A percentile compares a stretch with the other conserved stretches of the same genome.
These are phyloP conservation scores for Neurospora sp. DNA, from an alignment of 495 filamentous ascomycete species.

Conservation along the genomic window DNA sequence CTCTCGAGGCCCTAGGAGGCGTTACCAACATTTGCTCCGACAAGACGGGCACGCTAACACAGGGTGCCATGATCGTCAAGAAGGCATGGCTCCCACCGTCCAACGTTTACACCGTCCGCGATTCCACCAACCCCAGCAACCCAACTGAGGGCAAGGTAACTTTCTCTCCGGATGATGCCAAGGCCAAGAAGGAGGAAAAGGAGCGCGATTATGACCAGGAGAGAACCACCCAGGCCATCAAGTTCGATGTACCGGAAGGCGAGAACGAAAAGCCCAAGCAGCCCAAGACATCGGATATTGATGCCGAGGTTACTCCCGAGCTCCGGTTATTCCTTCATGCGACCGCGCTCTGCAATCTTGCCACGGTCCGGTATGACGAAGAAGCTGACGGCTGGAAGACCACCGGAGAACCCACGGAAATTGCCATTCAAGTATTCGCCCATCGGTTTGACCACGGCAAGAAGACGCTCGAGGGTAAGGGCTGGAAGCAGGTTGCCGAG, in stretches of 20 bases:
- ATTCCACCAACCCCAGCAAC: slow-evolving; percentile 47
- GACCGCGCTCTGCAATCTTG: slow-evolving; percentile 70
- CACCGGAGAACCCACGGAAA: slow-evolving; percentile 74
- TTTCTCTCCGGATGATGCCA: slow-evolving; percentile 13
- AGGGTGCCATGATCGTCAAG: slow-evolving; percentile 67
- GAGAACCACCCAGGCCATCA: slow-evolving; percentile 42
- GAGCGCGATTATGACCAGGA: slow-evolving; percentile 40
- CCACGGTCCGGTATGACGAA: slow-evolving; percentile 52
- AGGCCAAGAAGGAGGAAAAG: slow-evolving; percentile 17
- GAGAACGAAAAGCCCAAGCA: slow-evolving; percentile 21
- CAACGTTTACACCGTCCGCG: slow-evolving; percentile 45
- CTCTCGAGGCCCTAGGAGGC: slow-evolving; percentile 73
- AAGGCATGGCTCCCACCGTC: slow-evolving; percentile 68
- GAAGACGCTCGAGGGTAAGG: slow-evolving; percentile 37
- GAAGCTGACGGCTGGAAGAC: slow-evolving; percentile 53
- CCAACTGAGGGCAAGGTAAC: slow-evolving; percentile 41
- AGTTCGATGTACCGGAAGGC: slow-evolving; percentile 42
- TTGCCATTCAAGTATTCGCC: slow-evolving; percentile 71
- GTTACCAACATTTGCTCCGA: slow-evolving; percentile 86
- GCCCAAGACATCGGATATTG: slow-evolving; percentile 6
- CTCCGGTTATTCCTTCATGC: slow-evolving; percentile 57
- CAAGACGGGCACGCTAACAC: slow-evolving; percentile 77
- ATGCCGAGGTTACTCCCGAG: slow-evolving; percentile 32
- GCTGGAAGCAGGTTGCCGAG: slow-evolving; percentile 58
- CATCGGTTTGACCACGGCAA: slow-evolving; percentile 57